Percentiles rank a stretch among this genome's conserved stretches.
phyloP scores from a whole-genome alignment of 352 stramenopile species.

The Aphanomyces stellatus region DNA sequence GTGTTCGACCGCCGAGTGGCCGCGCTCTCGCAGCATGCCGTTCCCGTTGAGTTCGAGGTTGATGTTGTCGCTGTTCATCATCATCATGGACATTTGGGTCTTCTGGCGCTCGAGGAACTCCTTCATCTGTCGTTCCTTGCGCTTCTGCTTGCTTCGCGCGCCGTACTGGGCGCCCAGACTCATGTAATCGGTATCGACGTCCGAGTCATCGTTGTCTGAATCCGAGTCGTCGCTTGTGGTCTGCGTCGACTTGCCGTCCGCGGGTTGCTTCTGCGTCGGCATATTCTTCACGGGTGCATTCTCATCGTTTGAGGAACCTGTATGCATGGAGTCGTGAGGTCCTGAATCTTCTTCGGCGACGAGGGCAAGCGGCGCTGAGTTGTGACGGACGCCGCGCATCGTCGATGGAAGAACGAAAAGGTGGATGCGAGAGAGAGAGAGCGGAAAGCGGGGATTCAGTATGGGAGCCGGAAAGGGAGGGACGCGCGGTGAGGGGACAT shows the following conservation, averaged over 20 bases:
- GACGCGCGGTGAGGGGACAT: too few species aligned
- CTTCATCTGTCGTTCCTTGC: constrained; percentile 2
- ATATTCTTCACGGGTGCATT: background rate
- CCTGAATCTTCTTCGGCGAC: background rate
- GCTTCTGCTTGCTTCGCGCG: background rate
- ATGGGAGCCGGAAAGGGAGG: too few species aligned
- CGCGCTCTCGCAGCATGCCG: background rate
- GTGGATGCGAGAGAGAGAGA: too few species aligned
- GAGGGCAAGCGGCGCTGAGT: background rate
- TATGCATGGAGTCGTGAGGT: background rate
- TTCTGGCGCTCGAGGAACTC: constrained; percentile 1
- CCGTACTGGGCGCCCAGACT: constrained; percentile 16
- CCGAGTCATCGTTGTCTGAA: background rate
- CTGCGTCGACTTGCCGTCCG: constrained; percentile 6
- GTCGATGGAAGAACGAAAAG: too few species aligned
- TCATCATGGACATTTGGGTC: background rate
- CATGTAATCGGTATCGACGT: constrained; percentile 13
- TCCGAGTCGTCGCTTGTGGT: constrained; percentile 7
- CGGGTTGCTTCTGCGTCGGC: background rate
- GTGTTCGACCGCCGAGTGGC: background rate
- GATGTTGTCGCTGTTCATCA: too few species aligned
- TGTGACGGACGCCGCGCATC: background rate
- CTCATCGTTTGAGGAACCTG: background rate
- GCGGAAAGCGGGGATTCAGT: too few species aligned
- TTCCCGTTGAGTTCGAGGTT: background rate